Evolutionary conservation across 495 filamentous ascomycete species (phyloP), one percentile per base, ranked within the genome.

Genomic region (Podospora pseudopauciseta): DNA sequence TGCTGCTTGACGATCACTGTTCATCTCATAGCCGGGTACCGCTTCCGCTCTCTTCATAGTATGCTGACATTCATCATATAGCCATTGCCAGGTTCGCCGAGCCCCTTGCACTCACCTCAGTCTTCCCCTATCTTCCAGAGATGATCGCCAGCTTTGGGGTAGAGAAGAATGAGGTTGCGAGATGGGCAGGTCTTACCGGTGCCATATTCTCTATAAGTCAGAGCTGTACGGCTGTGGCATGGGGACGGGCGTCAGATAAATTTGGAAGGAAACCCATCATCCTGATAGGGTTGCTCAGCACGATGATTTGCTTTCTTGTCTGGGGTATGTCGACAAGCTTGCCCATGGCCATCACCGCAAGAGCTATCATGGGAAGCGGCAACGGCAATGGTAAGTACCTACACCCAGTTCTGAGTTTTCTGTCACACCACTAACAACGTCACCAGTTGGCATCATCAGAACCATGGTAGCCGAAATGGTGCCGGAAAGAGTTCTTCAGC

Each of bases 91-190:
- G 94, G 71, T 94, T 98, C 73, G 92, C 93, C 63, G 94, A 98
- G 75, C 94, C 83, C 61, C 81, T 96, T 54, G 89, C 92, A 27
- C 80, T 93, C 70, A 96, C 93, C 5, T 93, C 90, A 9, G 87
- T 96, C 69, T 91, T 90, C 68, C 94, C 94, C 18, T 98, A 98
- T 76, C 84, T 98, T 53, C 92, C 91, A 27, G 94, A 93, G 80
- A 93, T 97, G 89, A 91, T 95, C 63, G 86, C 90, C 70, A 88
- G 84, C 78, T 90, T 97, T 68, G 87, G 88, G 19, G 84, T 96
- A n/a, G 83, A 88, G 27, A 83, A 87, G 68, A 83, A 87, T 61
- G 83, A 93, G 27, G 85, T 97, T 59, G 91, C 89, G 60, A 87
- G 87, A 84, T 94, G 90, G 89, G 90, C 89, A 15, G 81, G 91